Percentiles rank a stretch among this genome's conserved stretches.
Conservation (phyloP, 208 protist species). For the Chromosphaera perkinsii region DNA sequence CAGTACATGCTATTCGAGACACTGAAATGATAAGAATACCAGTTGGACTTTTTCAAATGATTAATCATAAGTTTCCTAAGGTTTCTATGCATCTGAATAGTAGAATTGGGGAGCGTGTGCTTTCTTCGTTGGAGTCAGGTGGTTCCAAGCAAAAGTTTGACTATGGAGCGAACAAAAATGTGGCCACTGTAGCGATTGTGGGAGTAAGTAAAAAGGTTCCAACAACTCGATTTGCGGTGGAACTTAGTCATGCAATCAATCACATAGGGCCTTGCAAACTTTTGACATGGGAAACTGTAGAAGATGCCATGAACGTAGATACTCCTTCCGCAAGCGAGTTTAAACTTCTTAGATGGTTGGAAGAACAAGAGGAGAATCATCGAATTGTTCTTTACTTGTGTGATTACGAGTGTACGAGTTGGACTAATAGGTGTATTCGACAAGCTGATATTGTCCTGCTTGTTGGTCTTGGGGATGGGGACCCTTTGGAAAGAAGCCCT, state of each 20-base stretch:
- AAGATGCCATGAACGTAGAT: not conserved
- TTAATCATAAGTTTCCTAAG: not conserved
- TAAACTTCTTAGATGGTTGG: conserved; percentile 23
- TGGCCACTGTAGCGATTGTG: conserved; percentile 7
- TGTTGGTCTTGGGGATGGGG: conserved; percentile 6
- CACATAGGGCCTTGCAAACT: conserved; percentile 1
- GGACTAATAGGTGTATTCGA: conserved; percentile 14
- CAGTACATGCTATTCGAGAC: conserved; percentile 11
- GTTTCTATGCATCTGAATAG: not conserved
- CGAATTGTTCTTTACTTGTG: conserved; percentile 15
- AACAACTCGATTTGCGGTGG: not conserved
- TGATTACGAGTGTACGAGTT: conserved; percentile 1
- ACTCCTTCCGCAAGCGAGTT: not conserved
- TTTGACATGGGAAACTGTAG: not conserved
- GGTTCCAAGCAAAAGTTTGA: not conserved
- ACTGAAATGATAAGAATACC: conserved; percentile 16
- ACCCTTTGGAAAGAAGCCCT: not conserved
- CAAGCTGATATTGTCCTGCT: conserved; percentile 29
- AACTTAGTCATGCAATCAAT: not conserved
- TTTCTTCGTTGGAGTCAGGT: not conserved
- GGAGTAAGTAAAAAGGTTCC: conserved; percentile 11
- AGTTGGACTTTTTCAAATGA: conserved; percentile 13
- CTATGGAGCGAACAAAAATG: conserved; percentile 12
- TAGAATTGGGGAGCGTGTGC: conserved; percentile 4
- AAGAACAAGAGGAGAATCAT: conserved; percentile 22